These are phyloP conservation scores for Lophiotrema nucula DNA, from an alignment of 495 filamentous ascomycete genomes.

Conservation along the genomic window DNA sequence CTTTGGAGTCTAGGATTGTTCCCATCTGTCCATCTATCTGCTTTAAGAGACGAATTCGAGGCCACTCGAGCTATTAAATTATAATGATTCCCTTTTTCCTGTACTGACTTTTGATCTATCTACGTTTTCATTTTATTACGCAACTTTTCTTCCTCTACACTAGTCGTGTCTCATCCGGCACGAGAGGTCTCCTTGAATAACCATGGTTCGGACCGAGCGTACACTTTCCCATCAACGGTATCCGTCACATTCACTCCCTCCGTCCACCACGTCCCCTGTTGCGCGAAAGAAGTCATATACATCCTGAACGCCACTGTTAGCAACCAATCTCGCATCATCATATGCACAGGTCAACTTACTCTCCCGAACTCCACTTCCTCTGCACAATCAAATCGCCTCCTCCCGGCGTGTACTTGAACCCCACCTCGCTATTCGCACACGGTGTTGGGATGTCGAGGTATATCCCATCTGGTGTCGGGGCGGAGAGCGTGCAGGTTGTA, in stretches of 20 bases:
- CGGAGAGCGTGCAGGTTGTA: background rate
- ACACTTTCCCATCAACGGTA: background rate
- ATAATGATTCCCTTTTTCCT: conserved; percentile 21
- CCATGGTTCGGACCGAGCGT: background rate
- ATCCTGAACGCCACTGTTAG: background rate
- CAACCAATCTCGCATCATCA: background rate
- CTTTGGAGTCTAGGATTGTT: conserved; percentile 17
- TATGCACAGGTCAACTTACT: background rate
- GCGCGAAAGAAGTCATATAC: background rate
- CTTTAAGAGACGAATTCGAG: conserved; percentile 16
- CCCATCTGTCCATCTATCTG: background rate
- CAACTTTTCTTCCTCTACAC: background rate
- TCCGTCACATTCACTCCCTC: conserved; percentile 2
- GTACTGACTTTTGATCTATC: background rate
- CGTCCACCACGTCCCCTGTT: conserved; percentile 3
- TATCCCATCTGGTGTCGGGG: background rate
- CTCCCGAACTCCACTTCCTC: conserved; percentile 5
- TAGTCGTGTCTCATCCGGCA: background rate
- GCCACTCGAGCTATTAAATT: conserved; percentile 23
- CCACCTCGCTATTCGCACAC: background rate
- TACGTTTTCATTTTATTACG: background rate
- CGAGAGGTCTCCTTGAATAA: background rate
- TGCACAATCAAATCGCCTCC: background rate
- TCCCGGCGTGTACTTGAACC: background rate
- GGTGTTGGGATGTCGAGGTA: background rate